Conservation (phyloP, 352 stramenopile genomes). For the Globisporangium nodosum region DNA sequence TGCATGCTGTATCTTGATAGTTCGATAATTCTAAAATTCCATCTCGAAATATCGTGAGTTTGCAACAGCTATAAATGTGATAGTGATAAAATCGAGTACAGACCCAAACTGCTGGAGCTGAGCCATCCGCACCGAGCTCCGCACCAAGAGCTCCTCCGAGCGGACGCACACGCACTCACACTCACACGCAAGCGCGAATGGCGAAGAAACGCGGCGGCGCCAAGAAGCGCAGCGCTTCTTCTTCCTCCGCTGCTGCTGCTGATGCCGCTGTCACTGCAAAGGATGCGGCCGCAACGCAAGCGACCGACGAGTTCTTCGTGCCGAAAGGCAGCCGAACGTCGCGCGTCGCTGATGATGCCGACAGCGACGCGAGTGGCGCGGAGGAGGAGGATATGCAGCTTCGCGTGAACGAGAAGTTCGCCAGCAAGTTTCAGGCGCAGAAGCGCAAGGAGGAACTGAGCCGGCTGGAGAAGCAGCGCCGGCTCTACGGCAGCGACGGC, state of each 20-base stretch:
- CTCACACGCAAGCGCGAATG: not conserved
- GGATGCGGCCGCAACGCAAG: not conserved
- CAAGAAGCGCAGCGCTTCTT: conserved; percentile 6
- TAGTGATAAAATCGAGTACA: no score
- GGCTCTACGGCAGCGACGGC: conserved; percentile 25
- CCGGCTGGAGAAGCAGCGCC: conserved; percentile 38
- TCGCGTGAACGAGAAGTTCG: conserved; percentile 75
- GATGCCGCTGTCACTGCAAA: not conserved
- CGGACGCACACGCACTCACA: no score
- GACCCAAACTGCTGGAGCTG: no score
- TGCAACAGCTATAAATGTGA: no score
- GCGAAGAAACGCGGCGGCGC: conserved; percentile 8
- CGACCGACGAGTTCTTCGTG: conserved; percentile 28
- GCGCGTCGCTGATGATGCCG: not conserved
- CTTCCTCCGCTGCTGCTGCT: no score
- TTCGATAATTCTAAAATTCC: no score
- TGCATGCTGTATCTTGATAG: no score
- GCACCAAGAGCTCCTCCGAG: no score
- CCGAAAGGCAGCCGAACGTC: conserved; percentile 17
- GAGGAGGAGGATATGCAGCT: conserved; percentile 33
- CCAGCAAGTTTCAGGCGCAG: conserved; percentile 57
- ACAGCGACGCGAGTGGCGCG: conserved; percentile 12
- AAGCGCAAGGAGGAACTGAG: conserved; percentile 83
- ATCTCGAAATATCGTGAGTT: no score
- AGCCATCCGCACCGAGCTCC: no score